Evolutionary conservation across 148 eudicot genomes (phyloP), one percentile per base, ranked within the genome.

Genomic region (Chenopodium album): DNA sequence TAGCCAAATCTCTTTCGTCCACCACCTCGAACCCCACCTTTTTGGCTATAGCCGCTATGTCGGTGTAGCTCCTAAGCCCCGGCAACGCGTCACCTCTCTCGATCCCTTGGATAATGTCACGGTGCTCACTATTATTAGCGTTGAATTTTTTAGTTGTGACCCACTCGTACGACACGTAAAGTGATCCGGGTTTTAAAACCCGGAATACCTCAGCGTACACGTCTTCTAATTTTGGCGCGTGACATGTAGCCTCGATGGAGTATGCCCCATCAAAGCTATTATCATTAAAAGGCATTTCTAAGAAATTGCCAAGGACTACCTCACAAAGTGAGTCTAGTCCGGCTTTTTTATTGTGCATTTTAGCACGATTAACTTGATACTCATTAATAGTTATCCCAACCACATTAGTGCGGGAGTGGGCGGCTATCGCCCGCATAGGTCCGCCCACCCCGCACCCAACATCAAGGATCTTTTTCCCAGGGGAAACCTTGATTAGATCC

Each of bases 391-490:
- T 89, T 73, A 89, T 87, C 0, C 91, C 91, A 1, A 82, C 83
- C 32, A 89, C 87, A 4, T 85, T 85, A 1, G 89, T 82, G 0
- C 78, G 77, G 0, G 91, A 89, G 46, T 89, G 89, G 22, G 89
- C 59, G 0, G 89, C 91, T 26, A 89, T 89, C 3, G 91, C 91
- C 0, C 91, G 82, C 91, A 89, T 89, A 3, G 91, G 89, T 0
- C 91, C 91, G 0, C 91, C 91, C 23, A 89, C 91, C 13, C 91
- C 91, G 81, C 91, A 89, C 0, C 91, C 91, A 7, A 87, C 91
- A 60, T 89, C 91, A 22, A 89, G 47, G n/a, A 89, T 89, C 28
- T 78, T 85, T 10, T 89, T 28, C 0, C 89, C 89, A 0, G 89
- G 84, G 7, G 19, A 17, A 28, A 82, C 89, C 2, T 60, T 19